phyloP scores from a whole-genome alignment of 2,329 filamentous ascomycete genomes.

The Neofusicoccum parvum region DNA sequence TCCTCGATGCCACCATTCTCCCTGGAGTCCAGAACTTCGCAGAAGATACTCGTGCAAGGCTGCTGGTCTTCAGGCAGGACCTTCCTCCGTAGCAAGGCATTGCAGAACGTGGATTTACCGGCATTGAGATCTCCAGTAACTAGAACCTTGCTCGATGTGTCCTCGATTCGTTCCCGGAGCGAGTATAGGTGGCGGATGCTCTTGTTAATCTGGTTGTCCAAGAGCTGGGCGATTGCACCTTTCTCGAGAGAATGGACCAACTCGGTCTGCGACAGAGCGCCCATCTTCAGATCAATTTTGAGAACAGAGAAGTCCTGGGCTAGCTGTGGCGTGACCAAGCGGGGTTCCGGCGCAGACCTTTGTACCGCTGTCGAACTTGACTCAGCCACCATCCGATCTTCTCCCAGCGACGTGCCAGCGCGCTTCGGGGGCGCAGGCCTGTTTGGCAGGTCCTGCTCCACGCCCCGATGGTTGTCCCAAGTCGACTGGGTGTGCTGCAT shows the following conservation, averaged over 20 bases:
- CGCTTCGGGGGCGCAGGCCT: constrained; percentile 62
- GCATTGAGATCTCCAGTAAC: constrained; percentile 96
- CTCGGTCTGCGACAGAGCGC: constrained; percentile 81
- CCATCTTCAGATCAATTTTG: constrained; percentile 92
- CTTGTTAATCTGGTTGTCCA: constrained; percentile 92
- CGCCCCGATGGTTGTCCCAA: constrained; percentile 51
- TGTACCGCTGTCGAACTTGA: constrained; percentile 72
- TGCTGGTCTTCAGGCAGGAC: constrained; percentile 96
- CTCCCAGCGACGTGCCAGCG: constrained; percentile 71
- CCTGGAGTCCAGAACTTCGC: constrained; percentile 88
- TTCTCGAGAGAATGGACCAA: constrained; percentile 95
- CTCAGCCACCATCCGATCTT: constrained; percentile 62
- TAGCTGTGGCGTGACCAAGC: constrained; percentile 87
- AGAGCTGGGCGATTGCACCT: constrained; percentile 80
- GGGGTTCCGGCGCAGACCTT: constrained; percentile 67
- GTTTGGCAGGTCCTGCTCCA: constrained; percentile 38
- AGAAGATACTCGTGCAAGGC: constrained; percentile 97
- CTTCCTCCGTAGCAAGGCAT: constrained; percentile 90
- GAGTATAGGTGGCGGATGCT: constrained; percentile 88
- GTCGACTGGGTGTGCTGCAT: constrained; percentile 66
- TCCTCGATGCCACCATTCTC: constrained; percentile 92
- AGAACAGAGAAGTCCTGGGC: constrained; percentile 94
- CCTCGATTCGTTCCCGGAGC: constrained; percentile 90
- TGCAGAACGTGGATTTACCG: constrained; percentile 98
- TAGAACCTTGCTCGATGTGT: constrained; percentile 94